These are phyloP conservation scores for Penicillium crystallinum DNA, from an alignment of 495 filamentous ascomycete species.

Conservation along the genomic window DNA sequence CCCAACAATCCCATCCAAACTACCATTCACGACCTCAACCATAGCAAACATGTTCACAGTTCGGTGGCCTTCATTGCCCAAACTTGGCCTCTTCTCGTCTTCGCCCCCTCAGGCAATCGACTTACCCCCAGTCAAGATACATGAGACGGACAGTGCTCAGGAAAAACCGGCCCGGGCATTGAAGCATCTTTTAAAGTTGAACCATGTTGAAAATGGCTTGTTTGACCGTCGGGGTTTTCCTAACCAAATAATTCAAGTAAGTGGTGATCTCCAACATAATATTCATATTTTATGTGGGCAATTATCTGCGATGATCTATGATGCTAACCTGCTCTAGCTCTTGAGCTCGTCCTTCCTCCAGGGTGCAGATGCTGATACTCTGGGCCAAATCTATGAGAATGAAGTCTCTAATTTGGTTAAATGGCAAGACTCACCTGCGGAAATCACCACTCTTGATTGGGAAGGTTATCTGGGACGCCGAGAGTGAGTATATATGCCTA, in stretches of 20 bases:
- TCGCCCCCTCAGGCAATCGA: conserved; percentile 45
- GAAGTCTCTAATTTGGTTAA: conserved; percentile 65
- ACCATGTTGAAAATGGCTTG: conserved; percentile 83
- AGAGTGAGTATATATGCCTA: conserved; percentile 35
- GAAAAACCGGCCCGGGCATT: conserved; percentile 78
- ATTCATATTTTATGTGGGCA: not conserved
- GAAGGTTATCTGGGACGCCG: conserved; percentile 70
- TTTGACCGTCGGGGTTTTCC: conserved; percentile 73
- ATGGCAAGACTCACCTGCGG: conserved; percentile 82
- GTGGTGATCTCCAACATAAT: conserved; percentile 11
- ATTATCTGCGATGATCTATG: not conserved
- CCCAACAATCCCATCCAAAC: conserved; percentile 20
- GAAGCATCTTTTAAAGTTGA: conserved; percentile 83
- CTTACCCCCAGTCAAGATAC: conserved; percentile 62
- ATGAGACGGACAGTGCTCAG: conserved; percentile 70
- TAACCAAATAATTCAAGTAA: conserved; percentile 81
- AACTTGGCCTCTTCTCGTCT: conserved; percentile 15
- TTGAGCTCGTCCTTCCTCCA: conserved; percentile 80
- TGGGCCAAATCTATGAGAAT: conserved; percentile 73
- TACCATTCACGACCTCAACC: not conserved
- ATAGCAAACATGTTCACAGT: conserved; percentile 27
- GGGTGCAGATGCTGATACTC: conserved; percentile 63
- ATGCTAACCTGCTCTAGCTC: conserved; percentile 38
- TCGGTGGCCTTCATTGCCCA: conserved; percentile 21
- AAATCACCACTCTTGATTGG: conserved; percentile 82